These are phyloP conservation scores for Aquilaria yunnanensis DNA, from an alignment of 345 rosid genomes.

Conservation along the genomic window DNA sequence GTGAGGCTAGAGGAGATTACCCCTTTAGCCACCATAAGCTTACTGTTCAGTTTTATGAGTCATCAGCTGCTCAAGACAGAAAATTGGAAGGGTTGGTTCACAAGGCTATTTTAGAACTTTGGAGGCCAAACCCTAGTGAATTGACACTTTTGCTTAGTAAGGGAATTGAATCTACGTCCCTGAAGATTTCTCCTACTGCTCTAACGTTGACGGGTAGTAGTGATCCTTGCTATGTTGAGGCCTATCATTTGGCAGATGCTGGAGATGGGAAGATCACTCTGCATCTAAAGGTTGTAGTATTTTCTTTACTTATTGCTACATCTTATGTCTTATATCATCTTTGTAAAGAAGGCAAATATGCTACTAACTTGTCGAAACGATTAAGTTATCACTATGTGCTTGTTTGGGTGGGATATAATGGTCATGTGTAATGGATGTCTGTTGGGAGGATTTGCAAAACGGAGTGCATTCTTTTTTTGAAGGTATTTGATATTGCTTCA, in stretches of 20 bases:
- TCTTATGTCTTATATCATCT: background rate
- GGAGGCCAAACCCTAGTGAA: slow-evolving; percentile 96
- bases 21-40: slow-evolving; percentile 98
- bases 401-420: too few species aligned
- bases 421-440: too few species aligned
- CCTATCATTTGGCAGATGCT: slow-evolving; percentile 93
- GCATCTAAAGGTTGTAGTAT: slow-evolving; percentile 67
- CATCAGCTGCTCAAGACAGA: slow-evolving; percentile 97
- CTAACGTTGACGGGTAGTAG: slow-evolving; percentile 85
- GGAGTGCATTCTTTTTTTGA: too few species aligned
- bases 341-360: background rate
- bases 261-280: slow-evolving; percentile 92
- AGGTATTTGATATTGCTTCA: too few species aligned
- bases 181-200: slow-evolving; percentile 78
- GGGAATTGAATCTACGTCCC: slow-evolving; percentile 63
- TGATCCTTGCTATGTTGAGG: slow-evolving; percentile 97
- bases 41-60: slow-evolving; percentile 96
- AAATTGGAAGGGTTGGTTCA: slow-evolving; percentile 94
- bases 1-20: slow-evolving; percentile 98
- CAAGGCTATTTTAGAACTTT: slow-evolving; percentile 95
- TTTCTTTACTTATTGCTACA: slow-evolving; percentile 2
- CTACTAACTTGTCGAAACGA: background rate
- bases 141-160: slow-evolving; percentile 70
- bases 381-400: background rate
- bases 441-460: too few species aligned